Evolutionary conservation across 2,329 filamentous ascomycete species (phyloP).

Genomic region (Colletotrichum australisinense): DNA sequence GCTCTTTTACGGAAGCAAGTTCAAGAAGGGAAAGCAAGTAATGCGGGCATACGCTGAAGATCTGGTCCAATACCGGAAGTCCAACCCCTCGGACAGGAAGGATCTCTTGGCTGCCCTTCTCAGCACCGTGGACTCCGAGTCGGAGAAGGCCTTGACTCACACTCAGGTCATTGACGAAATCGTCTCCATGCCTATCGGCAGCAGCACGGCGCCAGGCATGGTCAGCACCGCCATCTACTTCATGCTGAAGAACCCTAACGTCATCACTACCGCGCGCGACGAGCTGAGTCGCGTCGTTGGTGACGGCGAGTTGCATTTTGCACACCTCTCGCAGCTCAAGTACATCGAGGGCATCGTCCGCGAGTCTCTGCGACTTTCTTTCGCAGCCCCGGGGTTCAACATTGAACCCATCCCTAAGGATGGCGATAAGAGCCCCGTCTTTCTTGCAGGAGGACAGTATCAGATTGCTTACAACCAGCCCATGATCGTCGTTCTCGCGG

Average conservation of each 20-base stretch:
- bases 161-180: slow-evolving; percentile 75
- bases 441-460: slow-evolving; percentile 61
- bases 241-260: slow-evolving; percentile 61
- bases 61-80: slow-evolving; percentile 66
- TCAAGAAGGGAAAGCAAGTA: slow-evolving; percentile 61
- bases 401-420: slow-evolving; percentile 58
- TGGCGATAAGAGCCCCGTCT: slow-evolving; percentile 55
- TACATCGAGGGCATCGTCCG: slow-evolving; percentile 66
- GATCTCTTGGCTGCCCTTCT: slow-evolving; percentile 73
- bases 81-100: slow-evolving; percentile 64
- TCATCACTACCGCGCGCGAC: slow-evolving; percentile 59
- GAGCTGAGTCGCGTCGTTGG: slow-evolving; percentile 66
- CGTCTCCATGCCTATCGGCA: slow-evolving; percentile 73
- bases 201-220: slow-evolving; percentile 60
- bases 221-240: slow-evolving; percentile 60
- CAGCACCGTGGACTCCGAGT: slow-evolving; percentile 69
- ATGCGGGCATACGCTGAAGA: slow-evolving; percentile 68
- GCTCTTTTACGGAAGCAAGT: slow-evolving; percentile 64
- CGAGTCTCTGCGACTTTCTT: slow-evolving; percentile 65
- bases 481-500: slow-evolving; percentile 61
- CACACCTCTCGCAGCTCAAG: slow-evolving; percentile 61
- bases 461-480: slow-evolving; percentile 59
- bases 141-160: slow-evolving; percentile 66
- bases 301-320: slow-evolving; percentile 53
- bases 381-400: slow-evolving; percentile 66